Evolutionary conservation across 2,329 filamentous ascomycete genomes (phyloP).

Genomic region (Periconia macrospinosa): DNA sequence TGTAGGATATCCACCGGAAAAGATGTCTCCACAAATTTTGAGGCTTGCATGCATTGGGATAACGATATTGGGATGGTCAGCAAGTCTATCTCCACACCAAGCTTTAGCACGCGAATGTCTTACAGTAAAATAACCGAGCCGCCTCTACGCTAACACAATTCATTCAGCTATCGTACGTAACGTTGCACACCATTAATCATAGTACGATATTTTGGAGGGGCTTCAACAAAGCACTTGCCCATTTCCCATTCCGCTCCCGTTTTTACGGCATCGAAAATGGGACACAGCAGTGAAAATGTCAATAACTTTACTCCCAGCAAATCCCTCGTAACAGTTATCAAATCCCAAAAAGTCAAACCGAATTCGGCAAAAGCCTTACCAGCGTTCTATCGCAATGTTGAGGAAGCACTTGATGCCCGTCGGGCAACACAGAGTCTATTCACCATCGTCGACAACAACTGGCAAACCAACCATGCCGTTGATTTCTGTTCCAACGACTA

Average conservation of each 20-base stretch:
- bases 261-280: too few relatives aligned
- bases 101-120: background rate
- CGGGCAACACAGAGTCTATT: background rate
- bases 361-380: background rate
- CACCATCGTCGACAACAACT: background rate
- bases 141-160: too few relatives aligned
- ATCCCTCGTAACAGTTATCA: background rate
- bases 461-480: background rate
- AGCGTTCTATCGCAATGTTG: conserved; percentile 21
- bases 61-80: too few relatives aligned
- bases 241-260: too few relatives aligned
- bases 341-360: background rate
- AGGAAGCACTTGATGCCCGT: conserved; percentile 14
- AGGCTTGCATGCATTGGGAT: too few relatives aligned
- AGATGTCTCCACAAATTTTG: too few relatives aligned
- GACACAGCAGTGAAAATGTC: too few relatives aligned
- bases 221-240: too few relatives aligned
- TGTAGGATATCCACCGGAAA: background rate
- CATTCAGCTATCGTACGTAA: too few relatives aligned
- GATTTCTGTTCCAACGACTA: conserved; percentile 64
- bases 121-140: background rate
- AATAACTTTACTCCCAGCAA: background rate
- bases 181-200: too few relatives aligned
- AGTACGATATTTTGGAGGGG: too few relatives aligned
- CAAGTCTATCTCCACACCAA: background rate